These are phyloP conservation scores for Phyllosticta citrichinensis DNA, from an alignment of 2,329 filamentous ascomycete genomes.

Conservation along the genomic window DNA sequence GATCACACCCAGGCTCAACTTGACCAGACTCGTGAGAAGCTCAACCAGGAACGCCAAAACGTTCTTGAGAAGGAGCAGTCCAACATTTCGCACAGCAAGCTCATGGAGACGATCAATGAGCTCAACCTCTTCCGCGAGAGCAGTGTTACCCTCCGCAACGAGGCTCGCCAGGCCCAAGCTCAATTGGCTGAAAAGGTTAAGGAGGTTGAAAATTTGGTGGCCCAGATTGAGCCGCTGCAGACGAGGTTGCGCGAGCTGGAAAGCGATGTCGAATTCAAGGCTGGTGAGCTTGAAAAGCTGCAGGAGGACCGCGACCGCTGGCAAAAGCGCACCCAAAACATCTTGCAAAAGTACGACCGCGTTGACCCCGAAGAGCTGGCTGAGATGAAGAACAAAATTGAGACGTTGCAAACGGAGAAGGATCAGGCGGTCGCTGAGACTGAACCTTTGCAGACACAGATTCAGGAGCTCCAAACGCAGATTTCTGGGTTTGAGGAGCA, in stretches of 20 bases:
- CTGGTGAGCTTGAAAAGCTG: conserved; percentile 79
- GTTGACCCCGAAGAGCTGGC: conserved; percentile 91
- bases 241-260: conserved; percentile 72
- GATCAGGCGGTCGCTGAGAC: conserved; percentile 43
- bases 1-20: conserved; percentile 80
- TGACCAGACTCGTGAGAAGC: conserved; percentile 77
- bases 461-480: conserved; percentile 38
- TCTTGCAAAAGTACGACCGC: conserved; percentile 90
- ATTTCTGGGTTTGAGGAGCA: conserved; percentile 36
- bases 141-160: conserved; percentile 79
- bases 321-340: conserved; percentile 92
- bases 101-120: conserved; percentile 92
- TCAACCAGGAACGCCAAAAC: conserved; percentile 77
- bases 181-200: conserved; percentile 65
- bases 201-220: conserved; percentile 64
- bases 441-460: conserved; percentile 40
- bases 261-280: conserved; percentile 67
- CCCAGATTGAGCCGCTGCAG: conserved; percentile 72
- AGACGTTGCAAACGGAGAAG: conserved; percentile 43
- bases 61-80: conserved; percentile 64
- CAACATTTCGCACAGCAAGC: conserved; percentile 72
- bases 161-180: conserved; percentile 68
- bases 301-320: conserved; percentile 88
- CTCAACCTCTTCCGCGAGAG: conserved; percentile 94
- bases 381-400: conserved; percentile 69